phyloP scores from a whole-genome alignment of 1,284 basidiomycete genomes.

The Papiliotrema flavescens region DNA sequence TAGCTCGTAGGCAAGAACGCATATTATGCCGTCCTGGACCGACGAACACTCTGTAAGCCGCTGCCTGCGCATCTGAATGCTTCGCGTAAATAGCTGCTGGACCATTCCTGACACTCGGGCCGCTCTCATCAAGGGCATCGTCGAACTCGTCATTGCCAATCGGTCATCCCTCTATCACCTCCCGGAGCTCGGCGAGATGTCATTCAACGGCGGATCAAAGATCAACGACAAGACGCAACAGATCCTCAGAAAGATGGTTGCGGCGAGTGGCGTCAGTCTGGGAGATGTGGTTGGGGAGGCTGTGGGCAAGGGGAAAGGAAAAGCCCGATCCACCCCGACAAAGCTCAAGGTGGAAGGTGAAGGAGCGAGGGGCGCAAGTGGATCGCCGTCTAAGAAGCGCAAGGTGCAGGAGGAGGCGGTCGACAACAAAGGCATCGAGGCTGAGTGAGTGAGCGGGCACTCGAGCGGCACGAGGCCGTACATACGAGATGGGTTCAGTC shows the following conservation, averaged over 20 bases:
- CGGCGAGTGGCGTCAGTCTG: not conserved
- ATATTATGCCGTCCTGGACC: too few species aligned
- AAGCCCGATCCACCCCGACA: too few species aligned
- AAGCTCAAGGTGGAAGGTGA: slow-evolving; percentile 5
- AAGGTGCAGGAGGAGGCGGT: not conserved
- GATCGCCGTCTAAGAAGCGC: too few species aligned
- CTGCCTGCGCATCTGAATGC: too few species aligned
- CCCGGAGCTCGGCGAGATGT: slow-evolving; percentile 2
- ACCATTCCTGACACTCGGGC: not conserved
- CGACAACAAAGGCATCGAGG: not conserved
- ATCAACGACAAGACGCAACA: not conserved
- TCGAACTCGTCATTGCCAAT: slow-evolving; percentile 4
- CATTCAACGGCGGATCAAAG: not conserved
- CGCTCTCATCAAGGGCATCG: slow-evolving; percentile 7
- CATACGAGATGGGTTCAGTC: not conserved
- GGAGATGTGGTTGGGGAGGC: not conserved
- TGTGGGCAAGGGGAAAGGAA: not conserved
- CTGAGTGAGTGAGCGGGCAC: not conserved
- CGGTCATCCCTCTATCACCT: slow-evolving; percentile 13
- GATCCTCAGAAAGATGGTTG: not conserved
- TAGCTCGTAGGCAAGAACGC: too few species aligned
- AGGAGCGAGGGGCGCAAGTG: too few species aligned
- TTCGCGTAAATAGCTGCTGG: not conserved
- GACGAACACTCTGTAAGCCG: not conserved
- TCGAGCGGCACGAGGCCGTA: not conserved